Base-by-base conservation (phyloP, 2,329 filamentous ascomycete species). In the Colletotrichum acutatum region DNA sequence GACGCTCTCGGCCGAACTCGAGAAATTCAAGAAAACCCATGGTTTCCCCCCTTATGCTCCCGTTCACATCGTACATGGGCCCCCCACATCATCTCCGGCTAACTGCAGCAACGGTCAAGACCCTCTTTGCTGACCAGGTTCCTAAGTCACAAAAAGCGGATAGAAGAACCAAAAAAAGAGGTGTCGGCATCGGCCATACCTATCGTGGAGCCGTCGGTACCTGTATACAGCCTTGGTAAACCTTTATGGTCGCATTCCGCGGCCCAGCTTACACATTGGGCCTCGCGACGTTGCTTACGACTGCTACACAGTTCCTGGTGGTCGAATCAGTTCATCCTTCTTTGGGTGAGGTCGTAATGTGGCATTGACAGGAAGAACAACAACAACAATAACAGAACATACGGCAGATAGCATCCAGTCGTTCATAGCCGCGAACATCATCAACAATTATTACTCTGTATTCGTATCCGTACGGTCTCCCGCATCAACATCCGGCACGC, bases 41-140 rank as follows among this genome's bases (percentile, higher is more conserved):
- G 54, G 26, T 16, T 19, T 68, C 53, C 49, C 52, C 37, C 46
- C 56, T 22, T 42, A 52, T 60, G 16, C 42, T 49, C 42, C 42
- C 42, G 22, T 32, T 57, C 56, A 49, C 28, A 54, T 61, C 58
- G 28, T 42, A 28, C 19, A n/a, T 30, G n/a, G 8, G 16, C 24
- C 28, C 49, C 46, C 68, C 68, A 67, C 71, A 74, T 74, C 68
- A 74, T 74, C 71, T 74, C 71, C 68, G 71, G 59, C 49, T 49
- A 72, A 60, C 60, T 66, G 71, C 60, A 61, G 66, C 46, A 73
- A 66, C 56, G 60, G 66, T 24, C 46, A 66, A 66, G 71, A 71
- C 66, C 66, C 71, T 73, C 71, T 65, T 71, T 63, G 52, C 22
- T 49, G 37, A 68, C 52, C 59, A 59, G 62, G 71, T 16, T 19